Conservation (phyloP, 1,284 basidiomycete species). For the Melampsora americana region DNA sequence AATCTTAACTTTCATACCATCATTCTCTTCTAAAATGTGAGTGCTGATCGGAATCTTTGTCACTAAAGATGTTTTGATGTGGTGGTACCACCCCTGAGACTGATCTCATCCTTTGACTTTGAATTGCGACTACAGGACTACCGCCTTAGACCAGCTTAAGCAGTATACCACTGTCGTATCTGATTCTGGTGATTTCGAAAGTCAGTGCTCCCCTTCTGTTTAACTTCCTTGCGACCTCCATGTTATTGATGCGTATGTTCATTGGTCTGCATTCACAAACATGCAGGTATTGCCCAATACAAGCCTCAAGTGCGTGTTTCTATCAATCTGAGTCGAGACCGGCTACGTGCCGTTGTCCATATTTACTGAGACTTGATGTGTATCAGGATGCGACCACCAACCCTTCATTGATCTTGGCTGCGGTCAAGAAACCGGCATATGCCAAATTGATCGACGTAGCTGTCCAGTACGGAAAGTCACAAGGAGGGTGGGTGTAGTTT, state of each 20-base stretch:
- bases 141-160: constrained; percentile 80
- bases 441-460: constrained; percentile 78
- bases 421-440: constrained; percentile 85
- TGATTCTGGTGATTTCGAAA: constrained; percentile 45
- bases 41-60: not conserved
- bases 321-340: not conserved
- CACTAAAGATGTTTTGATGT: not conserved
- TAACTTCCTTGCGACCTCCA: not conserved
- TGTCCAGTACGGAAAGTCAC: constrained; percentile 73
- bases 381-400: constrained; percentile 75
- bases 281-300: constrained; percentile 39
- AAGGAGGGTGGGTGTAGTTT: constrained; percentile 58
- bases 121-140: constrained; percentile 59
- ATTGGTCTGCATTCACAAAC: not conserved
- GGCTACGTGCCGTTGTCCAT: not conserved
- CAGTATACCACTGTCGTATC: constrained; percentile 72
- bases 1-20: not conserved
- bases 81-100: not conserved
- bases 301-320: constrained; percentile 36
- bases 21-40: not conserved
- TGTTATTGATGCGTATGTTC: not conserved
- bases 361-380: not conserved
- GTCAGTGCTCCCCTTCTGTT: constrained; percentile 4
- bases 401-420: constrained; percentile 81
- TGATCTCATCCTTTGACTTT: not conserved